phyloP scores from a whole-genome alignment of 768 basidiomycete genomes.

The Amanita polypyramis region DNA sequence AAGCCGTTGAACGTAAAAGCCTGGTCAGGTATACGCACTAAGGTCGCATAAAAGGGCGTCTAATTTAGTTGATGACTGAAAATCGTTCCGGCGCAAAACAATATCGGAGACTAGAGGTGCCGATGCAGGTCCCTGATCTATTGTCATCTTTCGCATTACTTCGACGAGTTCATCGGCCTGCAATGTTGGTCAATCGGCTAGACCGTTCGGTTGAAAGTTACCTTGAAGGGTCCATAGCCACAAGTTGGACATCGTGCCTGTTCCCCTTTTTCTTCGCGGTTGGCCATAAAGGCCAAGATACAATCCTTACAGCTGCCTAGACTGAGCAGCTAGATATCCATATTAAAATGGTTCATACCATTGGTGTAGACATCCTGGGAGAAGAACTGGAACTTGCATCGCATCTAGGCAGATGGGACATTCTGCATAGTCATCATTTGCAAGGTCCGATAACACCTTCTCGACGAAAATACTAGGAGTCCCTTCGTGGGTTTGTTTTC shows the following conservation, averaged over 20 bases:
- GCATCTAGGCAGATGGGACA: slow-evolving; percentile 79
- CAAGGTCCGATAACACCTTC: slow-evolving; percentile 53
- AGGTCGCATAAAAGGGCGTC: slow-evolving; percentile 72
- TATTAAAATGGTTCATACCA: slow-evolving; percentile 31
- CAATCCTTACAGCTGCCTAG: slow-evolving; percentile 78
- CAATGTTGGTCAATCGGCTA: background rate
- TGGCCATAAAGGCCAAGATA: slow-evolving; percentile 61
- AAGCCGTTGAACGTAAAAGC: background rate
- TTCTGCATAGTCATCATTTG: slow-evolving; percentile 44
- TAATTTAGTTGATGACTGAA: slow-evolving; percentile 85
- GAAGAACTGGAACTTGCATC: slow-evolving; percentile 57
- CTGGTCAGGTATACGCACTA: slow-evolving; percentile 24
- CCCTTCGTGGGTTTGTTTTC: slow-evolving; percentile 21
- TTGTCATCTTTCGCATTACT: slow-evolving; percentile 36
- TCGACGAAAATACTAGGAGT: slow-evolving; percentile 42
- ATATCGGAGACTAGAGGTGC: slow-evolving; percentile 33
- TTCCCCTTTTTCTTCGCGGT: slow-evolving; percentile 60
- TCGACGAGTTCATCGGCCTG: slow-evolving; percentile 57
- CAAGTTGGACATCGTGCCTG: slow-evolving; percentile 77
- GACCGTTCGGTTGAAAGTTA: slow-evolving; percentile 12
- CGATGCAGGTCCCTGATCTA: slow-evolving; percentile 16
- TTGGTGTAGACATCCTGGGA: slow-evolving; percentile 70
- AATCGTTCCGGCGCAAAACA: slow-evolving; percentile 67
- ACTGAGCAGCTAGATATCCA: background rate
- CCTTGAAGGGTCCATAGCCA: slow-evolving; percentile 55